Conservation (phyloP, 148 eudicot genomes). For the Polygonum maritimum region DNA sequence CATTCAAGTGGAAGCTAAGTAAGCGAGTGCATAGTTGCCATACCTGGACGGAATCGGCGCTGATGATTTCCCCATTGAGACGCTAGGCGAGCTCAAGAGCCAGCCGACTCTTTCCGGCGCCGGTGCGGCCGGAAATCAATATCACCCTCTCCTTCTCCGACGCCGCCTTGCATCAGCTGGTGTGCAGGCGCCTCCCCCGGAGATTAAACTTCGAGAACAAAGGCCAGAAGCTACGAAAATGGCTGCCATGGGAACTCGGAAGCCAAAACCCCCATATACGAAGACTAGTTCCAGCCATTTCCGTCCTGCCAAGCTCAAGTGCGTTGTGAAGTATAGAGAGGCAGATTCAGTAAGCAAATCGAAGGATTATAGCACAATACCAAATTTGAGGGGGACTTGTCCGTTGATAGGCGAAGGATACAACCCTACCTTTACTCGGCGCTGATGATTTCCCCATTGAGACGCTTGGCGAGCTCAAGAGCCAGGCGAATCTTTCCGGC, state of each 20-base stretch:
- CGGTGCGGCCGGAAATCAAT: conserved; percentile 90
- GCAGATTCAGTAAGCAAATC: too few relatives aligned
- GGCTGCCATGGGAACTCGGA: conserved; percentile 2
- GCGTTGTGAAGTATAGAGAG: too few relatives aligned
- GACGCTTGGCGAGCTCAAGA: conserved; percentile 73
- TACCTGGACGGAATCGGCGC: conserved; percentile 97
- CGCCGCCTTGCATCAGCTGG: conserved; percentile 24
- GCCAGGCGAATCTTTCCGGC: conserved; percentile 86
- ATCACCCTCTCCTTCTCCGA: conserved; percentile 51
- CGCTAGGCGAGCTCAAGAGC: conserved; percentile 82
- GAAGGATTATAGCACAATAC: too few relatives aligned
- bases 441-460: conserved; percentile 86
- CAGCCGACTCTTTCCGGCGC: conserved; percentile 82
- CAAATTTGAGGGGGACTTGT: too few relatives aligned
- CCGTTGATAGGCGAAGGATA: too few relatives aligned
- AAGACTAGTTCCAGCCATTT: conserved; percentile 2
- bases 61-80: conserved; percentile 84
- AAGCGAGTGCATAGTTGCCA: not conserved
- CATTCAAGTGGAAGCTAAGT: not conserved
- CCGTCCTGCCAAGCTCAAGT: not conserved
- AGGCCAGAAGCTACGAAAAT: not conserved
- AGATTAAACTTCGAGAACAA: not conserved
- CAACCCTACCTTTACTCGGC: too few relatives aligned
- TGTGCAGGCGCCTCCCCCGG: conserved; percentile 19
- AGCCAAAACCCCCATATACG: conserved; percentile 21